These are phyloP conservation scores for Boeremia lycopersici DNA, from an alignment of 2,329 filamentous ascomycete species.

Conservation along the genomic window DNA sequence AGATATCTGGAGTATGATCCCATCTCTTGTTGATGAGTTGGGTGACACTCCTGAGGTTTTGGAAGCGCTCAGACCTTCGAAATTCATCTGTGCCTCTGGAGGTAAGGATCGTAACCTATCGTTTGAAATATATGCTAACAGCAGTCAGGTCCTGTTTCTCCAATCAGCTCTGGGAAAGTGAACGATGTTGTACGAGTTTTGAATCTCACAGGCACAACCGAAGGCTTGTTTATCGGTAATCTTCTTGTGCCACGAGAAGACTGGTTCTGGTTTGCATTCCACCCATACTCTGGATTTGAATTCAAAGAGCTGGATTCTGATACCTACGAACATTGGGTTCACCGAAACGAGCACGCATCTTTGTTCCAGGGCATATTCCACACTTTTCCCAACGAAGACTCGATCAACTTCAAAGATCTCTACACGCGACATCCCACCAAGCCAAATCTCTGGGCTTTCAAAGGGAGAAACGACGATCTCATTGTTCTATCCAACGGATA, in stretches of 20 bases:
- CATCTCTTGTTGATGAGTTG: neutral
- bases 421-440: conserved; percentile 27
- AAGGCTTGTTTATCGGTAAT: neutral
- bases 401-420: conserved; percentile 29
- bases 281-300: neutral
- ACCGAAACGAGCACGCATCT: neutral
- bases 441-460: conserved; percentile 26
- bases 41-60: neutral
- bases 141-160: neutral
- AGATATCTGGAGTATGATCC: neutral
- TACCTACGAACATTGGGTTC: neutral
- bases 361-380: conserved; percentile 21
- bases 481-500: conserved; percentile 30
- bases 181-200: neutral
- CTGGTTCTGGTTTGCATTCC: neutral
- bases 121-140: neutral
- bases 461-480: conserved; percentile 27
- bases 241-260: neutral
- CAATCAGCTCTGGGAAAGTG: neutral
- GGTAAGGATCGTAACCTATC: neutral
- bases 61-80: neutral
- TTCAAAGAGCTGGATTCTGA: neutral
- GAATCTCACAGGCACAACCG: neutral
- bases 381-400: conserved; percentile 24
- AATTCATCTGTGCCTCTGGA: neutral